Base-by-base conservation (phyloP, 2,329 filamentous ascomycete genomes). In the Claviceps fusiformis region DNA sequence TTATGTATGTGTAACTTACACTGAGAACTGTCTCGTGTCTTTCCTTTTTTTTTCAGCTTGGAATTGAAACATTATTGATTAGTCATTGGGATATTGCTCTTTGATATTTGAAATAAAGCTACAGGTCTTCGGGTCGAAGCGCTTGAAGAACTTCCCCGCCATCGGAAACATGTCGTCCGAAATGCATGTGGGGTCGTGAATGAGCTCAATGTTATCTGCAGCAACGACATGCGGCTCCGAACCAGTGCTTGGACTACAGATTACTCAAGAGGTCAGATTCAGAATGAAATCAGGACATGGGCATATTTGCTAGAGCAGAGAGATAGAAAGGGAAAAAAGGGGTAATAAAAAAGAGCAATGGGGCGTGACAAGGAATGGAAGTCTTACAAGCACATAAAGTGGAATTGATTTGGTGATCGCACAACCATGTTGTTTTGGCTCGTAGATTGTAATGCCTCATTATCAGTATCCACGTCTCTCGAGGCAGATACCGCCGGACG, bases 61-160 rank as follows among this genome's bases (percentile, higher is more conserved):
- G 10, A 35, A 41, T 41, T 17, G 45, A 31, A 3, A 31, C 24
- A 17, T 47, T 31, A 31, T 9, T 51, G 24, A 47, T 65, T 59
- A 95, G 69, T 95, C 89, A 65, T 95, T 86, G 0, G 92, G 92
- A 68, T 90, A 96, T 64, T 91, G 83, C 62, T 95, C 88, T 61
- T 71, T 70, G 37, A 80, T 65, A 68, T 96, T 97, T 62, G 89
- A 95, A 37, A 95, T 77, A 71, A 97, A 98, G 4, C 71, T 75
- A 60, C 81, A 81, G 0, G 70, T 75, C 39, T 72, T 73, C 5
- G 68, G 64, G 68, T 96, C 88, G 76, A 90, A 97, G 46, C 89
- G 77, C 69, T 89, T 95, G 69, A 98, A 97, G 68, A 88, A 89
- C 62, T 85, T 86, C 0, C 93, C 93, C 3, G 90, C 89, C 60